Base-by-base conservation (phyloP, 2,329 filamentous ascomycete species). In the Claviceps capensis region DNA sequence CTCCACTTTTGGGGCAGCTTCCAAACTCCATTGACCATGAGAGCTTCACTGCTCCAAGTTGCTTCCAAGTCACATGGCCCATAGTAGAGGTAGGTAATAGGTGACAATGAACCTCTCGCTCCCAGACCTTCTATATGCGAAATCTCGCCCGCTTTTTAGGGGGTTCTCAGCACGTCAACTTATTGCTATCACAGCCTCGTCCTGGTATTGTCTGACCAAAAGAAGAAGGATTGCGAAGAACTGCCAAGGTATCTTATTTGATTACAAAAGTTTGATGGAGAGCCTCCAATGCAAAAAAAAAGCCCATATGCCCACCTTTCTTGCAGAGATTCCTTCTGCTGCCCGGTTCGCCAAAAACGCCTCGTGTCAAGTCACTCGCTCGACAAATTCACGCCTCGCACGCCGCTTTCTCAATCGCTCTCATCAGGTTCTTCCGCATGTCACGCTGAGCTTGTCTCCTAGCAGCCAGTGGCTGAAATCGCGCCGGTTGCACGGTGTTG, bases 361-460 rank as follows among this genome's bases (percentile, higher is more conserved):
- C 48, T 40, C 17, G 11, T 23, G 11, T n/a, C 38, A 22, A 47
- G 22, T 19, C 23, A 19, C 23, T 19, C 16, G 26, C 38, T 30
- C 26, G 38, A 6, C 7, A 7, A 5, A 22, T 23, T 47, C 43
- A 52, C 46, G 47, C 52, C 47, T 38, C 47, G 46, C 46, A 42
- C 42, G 36, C 37, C 22, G 40, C 23, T 14, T 22, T 42, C 30
- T n/a, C 19, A 23, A 40, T 38, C 5, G 16, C 22, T 11, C 37
- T 50, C 13, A 23, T 49, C 11, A 53, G 14, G 26, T n/a, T 53
- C 41, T 38, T 53, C 50, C 41, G 47, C 40, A 46, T 22, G 38
- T 45, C 48, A 40, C 50, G 50, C 53, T 49, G 51, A 45, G 41
- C 51, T 34, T 50, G 34, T 47, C 53, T 48, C 30, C 53, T 49